Conservation (phyloP, 495 filamentous ascomycete species). For the Acidomyces sp. region DNA sequence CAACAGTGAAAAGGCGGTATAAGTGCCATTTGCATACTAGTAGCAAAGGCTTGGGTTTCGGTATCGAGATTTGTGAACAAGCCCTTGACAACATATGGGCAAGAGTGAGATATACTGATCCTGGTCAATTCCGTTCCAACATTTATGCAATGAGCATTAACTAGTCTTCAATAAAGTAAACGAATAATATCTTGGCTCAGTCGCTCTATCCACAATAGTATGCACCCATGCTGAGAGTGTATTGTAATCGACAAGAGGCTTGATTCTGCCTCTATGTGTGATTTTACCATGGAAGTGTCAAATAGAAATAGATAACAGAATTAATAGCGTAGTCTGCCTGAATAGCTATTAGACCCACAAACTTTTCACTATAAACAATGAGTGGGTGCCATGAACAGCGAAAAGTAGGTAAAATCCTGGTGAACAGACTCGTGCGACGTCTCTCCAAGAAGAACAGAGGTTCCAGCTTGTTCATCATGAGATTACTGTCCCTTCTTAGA, state of each 20-base stretch:
- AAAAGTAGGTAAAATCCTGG: background rate
- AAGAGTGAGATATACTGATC: constrained; percentile 38
- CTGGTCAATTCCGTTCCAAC: constrained; percentile 37
- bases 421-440: background rate
- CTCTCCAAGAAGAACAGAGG: background rate
- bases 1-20: constrained; percentile 31
- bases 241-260: constrained; percentile 26
- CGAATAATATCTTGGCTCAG: constrained; percentile 21
- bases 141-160: constrained; percentile 19
- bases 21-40: constrained; percentile 35
- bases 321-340: constrained; percentile 2
- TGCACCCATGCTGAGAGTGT: constrained; percentile 25
- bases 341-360: background rate
- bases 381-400: background rate
- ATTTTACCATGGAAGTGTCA: constrained; percentile 29
- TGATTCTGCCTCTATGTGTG: constrained; percentile 30
- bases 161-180: background rate
- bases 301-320: constrained; percentile 19
- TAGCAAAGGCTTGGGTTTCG: constrained; percentile 58
- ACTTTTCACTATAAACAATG: constrained; percentile 1
- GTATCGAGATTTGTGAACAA: constrained; percentile 55
- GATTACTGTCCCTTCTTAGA: too few species aligned
- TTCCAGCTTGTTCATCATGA: too few species aligned
- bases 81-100: constrained; percentile 53
- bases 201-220: constrained; percentile 27